Base-by-base conservation (phyloP, 306 rosid species). In the Pyrus bretschneideri region DNA sequence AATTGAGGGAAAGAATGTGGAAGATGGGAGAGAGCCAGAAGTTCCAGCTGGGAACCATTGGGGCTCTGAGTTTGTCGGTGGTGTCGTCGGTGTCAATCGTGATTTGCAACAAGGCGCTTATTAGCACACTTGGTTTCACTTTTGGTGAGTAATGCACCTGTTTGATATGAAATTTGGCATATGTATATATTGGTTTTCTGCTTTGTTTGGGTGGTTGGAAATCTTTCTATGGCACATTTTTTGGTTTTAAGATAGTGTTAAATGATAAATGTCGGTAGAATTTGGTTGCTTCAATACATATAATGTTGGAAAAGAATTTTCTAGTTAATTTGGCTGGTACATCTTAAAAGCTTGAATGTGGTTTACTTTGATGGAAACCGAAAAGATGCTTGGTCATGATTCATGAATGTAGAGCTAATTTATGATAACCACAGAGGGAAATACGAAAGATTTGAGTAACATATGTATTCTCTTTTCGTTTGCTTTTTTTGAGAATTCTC, bases 1-100 rank as follows among this genome's bases (percentile, higher is more conserved):
- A 62, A 54, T 49, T 44, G 67, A 73, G 63, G 62, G 62, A 58
- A 9, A 58, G 27, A 22, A 10, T 17, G 64, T 54, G 71, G 74
- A 71, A 89, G 64, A 91, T 93, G 94, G 93, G 91, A 7, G 95
- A 93, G 73, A 87, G 88, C 68, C 90, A 86, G 75, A 76, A 76
- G 64, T 83, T 86, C 76, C 96, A 89, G 85, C 72, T 91, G 73
- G 96, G 98, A 42, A 93, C 98, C 49, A 21, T 87, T 1, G 98
- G 94, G 60, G 98, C 98, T 17, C 76, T 93, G 86, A 78, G 89
- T 61, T 73, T 93, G 63, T 93, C 98, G 11, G 98, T 93, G 80
- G 92, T 90, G 29, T 93, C 97, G 4, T 93, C 96, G 0, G 97
- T 93, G 15, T 90, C 98, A 0, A 90, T 93, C 78, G 94, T 93